A percentile compares a stretch with the other conserved stretches of the same genome.
These are phyloP conservation scores for Bruguiera sexangula DNA, from an alignment of 345 rosid species.

Conservation along the genomic window DNA sequence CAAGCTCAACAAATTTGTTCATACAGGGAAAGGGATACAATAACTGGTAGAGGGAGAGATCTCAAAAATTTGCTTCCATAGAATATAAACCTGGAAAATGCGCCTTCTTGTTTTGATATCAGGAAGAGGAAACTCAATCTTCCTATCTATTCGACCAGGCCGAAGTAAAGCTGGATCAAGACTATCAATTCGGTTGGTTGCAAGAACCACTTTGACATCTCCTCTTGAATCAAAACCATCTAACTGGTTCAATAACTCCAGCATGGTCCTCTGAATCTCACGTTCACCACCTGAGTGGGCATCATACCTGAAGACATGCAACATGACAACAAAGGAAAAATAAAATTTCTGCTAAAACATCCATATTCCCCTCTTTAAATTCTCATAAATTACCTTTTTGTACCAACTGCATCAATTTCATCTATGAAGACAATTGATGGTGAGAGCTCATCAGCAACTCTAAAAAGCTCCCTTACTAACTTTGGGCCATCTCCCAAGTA, in stretches of 20 bases:
- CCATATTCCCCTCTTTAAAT: background rate
- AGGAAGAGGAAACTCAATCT: slow-evolving; percentile 79
- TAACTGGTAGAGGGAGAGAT: background rate
- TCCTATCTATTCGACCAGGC: slow-evolving; percentile 96
- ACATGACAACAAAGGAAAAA: background rate
- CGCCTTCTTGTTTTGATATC: slow-evolving; percentile 36
- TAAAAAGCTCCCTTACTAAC: slow-evolving; percentile 91
- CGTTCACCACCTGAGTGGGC: slow-evolving; percentile 32
- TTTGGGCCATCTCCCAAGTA: slow-evolving; percentile 99
- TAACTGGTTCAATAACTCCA: slow-evolving; percentile 29
- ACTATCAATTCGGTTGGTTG: slow-evolving; percentile 86
- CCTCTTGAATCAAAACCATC: slow-evolving; percentile 34
- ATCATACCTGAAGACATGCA: slow-evolving; percentile 19
- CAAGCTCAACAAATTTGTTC: background rate
- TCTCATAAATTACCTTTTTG: slow-evolving; percentile 23
- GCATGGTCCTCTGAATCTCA: slow-evolving; percentile 34
- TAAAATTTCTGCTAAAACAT: background rate
- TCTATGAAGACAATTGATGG: slow-evolving; percentile 76
- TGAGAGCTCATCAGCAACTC: slow-evolving; percentile 97
- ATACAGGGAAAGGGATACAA: background rate
- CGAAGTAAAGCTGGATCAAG: slow-evolving; percentile 99
- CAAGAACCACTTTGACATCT: slow-evolving; percentile 35
- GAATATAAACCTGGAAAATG: slow-evolving; percentile 20
- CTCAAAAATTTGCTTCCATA: background rate
- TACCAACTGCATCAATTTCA: slow-evolving; percentile 35